A percentile compares a stretch with the other conserved stretches of the same genome.
These are phyloP conservation scores for Jamesozyma jinghongensis DNA, from an alignment of 805 yeast species.

Conservation along the genomic window DNA sequence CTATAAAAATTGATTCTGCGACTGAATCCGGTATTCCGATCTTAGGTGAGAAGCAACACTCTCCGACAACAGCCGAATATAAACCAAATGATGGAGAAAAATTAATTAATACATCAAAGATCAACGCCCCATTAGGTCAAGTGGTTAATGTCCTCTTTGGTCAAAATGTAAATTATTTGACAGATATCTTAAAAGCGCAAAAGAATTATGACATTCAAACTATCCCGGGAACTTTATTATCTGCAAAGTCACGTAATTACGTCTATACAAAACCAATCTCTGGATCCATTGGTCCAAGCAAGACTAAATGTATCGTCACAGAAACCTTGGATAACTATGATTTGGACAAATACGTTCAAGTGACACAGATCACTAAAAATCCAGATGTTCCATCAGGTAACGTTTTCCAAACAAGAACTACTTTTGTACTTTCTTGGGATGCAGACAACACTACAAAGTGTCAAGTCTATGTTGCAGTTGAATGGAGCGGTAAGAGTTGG, in stretches of 20 bases:
- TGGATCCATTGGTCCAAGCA: slow-evolving; percentile 68
- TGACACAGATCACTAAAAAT: slow-evolving; percentile 51
- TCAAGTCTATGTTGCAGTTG: slow-evolving; percentile 44
- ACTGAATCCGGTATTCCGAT: background rate
- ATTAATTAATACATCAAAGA: slow-evolving; percentile 43
- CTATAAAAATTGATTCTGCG: background rate
- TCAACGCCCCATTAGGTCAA: slow-evolving; percentile 58
- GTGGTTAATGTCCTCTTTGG: slow-evolving; percentile 57
- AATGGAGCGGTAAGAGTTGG: slow-evolving; percentile 75
- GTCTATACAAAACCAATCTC: slow-evolving; percentile 54
- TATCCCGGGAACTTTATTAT: slow-evolving; percentile 33
- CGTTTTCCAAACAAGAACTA: slow-evolving; percentile 54
- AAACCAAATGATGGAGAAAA: slow-evolving; percentile 41
- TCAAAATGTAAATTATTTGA: slow-evolving; percentile 39
- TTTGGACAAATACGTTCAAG: slow-evolving; percentile 38
- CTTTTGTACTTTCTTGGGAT: slow-evolving; percentile 55
- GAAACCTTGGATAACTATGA: slow-evolving; percentile 51
- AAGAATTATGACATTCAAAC: slow-evolving; percentile 54
- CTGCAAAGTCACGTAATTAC: slow-evolving; percentile 37
- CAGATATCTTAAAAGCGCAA: slow-evolving; percentile 43
- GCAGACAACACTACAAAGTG: slow-evolving; percentile 44
- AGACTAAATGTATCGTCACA: slow-evolving; percentile 54
- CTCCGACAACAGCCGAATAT: slow-evolving; percentile 40
- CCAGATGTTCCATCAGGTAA: slow-evolving; percentile 82
- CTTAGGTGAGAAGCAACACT: slow-evolving; percentile 30